A percentile compares a stretch with the other conserved stretches of the same genome.
phyloP scores from a whole-genome alignment of 768 basidiomycete species.

The Russula vinacea region DNA sequence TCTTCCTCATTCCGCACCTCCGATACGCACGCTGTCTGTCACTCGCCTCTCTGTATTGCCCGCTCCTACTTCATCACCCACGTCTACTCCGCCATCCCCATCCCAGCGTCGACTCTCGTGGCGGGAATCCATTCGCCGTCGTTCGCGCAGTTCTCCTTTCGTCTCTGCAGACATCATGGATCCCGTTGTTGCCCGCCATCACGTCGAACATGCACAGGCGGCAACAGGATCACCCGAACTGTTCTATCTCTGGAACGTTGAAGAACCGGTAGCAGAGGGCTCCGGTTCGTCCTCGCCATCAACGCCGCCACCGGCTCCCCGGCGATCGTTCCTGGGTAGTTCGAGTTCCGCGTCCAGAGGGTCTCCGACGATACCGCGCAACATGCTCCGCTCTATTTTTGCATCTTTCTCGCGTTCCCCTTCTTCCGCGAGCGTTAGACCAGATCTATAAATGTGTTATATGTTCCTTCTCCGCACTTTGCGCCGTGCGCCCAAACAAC shows the following conservation, averaged over 20 bases:
- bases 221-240: not conserved
- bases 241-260: not conserved
- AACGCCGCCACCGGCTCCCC: constrained; percentile 5
- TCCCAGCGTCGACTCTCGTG: constrained; percentile 16
- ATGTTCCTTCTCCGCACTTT: not conserved
- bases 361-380: constrained; percentile 15
- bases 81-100: constrained; percentile 14
- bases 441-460: constrained; percentile 1
- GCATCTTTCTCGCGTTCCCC: constrained; percentile 21
- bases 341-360: not conserved
- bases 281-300: not conserved
- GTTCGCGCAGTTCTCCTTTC: constrained; percentile 26
- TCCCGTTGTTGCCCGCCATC: not conserved
- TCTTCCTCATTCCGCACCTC: constrained; percentile 21
- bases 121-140: constrained; percentile 20
- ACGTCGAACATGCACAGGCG: not conserved
- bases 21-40: constrained; percentile 27
- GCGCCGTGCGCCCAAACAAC: not conserved
- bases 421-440: constrained; percentile 12
- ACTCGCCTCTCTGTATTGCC: constrained; percentile 17
- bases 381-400: constrained; percentile 24
- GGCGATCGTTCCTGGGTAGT: constrained; percentile 2
- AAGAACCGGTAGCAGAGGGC: not conserved
- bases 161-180: constrained; percentile 17
- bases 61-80: constrained; percentile 1